Conservation (phyloP, 1,284 basidiomycete genomes). For the Ganoderma lucidum region DNA sequence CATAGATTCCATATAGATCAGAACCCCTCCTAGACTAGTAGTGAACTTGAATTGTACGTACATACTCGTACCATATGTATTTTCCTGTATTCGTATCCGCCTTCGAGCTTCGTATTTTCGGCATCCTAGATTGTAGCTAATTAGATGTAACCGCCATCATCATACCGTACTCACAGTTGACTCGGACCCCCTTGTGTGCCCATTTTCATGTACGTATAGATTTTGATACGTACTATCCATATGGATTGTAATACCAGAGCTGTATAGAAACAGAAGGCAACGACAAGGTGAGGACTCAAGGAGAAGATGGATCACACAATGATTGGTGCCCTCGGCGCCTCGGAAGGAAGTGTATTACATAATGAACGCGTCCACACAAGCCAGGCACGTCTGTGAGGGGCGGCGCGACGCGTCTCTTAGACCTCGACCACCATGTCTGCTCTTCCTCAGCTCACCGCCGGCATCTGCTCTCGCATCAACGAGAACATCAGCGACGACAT, state of each 20-base stretch:
- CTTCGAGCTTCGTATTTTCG: conserved; percentile 1
- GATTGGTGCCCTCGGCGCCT: neutral
- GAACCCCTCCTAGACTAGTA: conserved; percentile 15
- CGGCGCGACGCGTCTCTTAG: conserved; percentile 30
- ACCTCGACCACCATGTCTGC: conserved; percentile 34
- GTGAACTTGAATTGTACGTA: neutral
- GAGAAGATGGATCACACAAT: neutral
- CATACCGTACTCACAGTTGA: neutral
- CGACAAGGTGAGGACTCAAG: neutral
- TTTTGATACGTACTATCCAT: neutral
- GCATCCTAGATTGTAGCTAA: conserved; percentile 10
- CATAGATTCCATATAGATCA: conserved; percentile 5
- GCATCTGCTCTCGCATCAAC: conserved; percentile 62
- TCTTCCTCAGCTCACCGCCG: conserved; percentile 58
- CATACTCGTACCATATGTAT: neutral
- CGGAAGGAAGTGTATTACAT: conserved; percentile 2
- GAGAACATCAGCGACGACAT: conserved; percentile 57
- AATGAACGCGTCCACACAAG: conserved; percentile 33
- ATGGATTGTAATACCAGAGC: neutral
- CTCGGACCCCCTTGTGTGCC: neutral
- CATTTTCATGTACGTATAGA: neutral
- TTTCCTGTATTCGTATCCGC: neutral
- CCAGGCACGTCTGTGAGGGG: conserved; percentile 27
- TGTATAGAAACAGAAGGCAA: neutral
- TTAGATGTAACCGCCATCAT: neutral